Conservation (phyloP, 2,329 filamentous ascomycete species). For the Aspergillus flavus region DNA sequence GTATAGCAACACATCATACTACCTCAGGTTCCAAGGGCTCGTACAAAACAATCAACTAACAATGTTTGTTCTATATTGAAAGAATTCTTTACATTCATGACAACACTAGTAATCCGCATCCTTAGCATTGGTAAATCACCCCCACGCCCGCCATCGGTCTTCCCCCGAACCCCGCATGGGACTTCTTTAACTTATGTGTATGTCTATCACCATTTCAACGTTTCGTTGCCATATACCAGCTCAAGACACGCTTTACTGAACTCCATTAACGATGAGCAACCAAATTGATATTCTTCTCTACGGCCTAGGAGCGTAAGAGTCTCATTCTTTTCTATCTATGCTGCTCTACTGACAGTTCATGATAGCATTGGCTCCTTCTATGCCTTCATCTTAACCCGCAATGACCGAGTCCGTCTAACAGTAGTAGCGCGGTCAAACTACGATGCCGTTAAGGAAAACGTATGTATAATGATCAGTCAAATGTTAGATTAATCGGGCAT, state of each 20-base stretch:
- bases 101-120: not conserved
- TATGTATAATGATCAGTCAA: constrained; percentile 17
- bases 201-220: not conserved
- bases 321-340: not conserved
- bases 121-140: not conserved
- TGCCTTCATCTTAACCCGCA: constrained; percentile 54
- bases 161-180: constrained; percentile 10
- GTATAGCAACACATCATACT: not conserved
- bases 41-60: not conserved
- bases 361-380: constrained; percentile 60
- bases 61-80: not conserved
- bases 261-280: constrained; percentile 26
- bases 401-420: constrained; percentile 41
- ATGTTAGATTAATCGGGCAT: not conserved
- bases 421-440: constrained; percentile 51
- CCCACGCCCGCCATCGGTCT: constrained; percentile 9
- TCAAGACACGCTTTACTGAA: not conserved
- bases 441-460: constrained; percentile 43
- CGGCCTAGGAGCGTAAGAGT: constrained; percentile 56
- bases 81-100: not conserved
- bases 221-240: not conserved
- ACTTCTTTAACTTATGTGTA: not conserved
- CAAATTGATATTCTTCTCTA: constrained; percentile 52
- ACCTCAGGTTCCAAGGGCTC: not conserved
- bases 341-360: not conserved